These are phyloP conservation scores for Spiromyces aspiralis DNA, from an alignment of 371 early-diverging fungal species.

Conservation along the genomic window DNA sequence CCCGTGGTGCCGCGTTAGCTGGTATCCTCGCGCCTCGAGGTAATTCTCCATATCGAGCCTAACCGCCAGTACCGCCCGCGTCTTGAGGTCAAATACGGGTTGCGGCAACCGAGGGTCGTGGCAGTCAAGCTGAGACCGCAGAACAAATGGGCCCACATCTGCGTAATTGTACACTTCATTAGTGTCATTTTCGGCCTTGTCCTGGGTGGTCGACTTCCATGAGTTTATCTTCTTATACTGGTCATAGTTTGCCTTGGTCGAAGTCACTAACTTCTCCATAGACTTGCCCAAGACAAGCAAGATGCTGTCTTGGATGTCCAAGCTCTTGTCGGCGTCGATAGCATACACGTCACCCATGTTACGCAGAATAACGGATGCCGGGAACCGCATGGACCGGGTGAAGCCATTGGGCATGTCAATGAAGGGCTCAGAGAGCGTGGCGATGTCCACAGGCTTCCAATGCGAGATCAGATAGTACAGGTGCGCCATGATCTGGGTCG, in stretches of 20 bases:
- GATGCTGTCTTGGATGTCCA: conserved; percentile 45
- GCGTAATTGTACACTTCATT: conserved; percentile 26
- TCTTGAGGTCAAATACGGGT: conserved; percentile 83
- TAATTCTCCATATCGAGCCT: conserved; percentile 68
- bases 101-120: conserved; percentile 53
- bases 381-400: conserved; percentile 39
- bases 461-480: conserved; percentile 58
- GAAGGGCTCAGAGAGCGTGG: conserved; percentile 43
- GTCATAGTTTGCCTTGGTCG: conserved; percentile 42
- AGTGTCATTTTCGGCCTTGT: conserved; percentile 2
- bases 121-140: conserved; percentile 89
- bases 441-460: conserved; percentile 41
- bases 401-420: conserved; percentile 31
- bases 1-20: conserved; percentile 32
- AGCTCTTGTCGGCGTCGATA: conserved; percentile 67
- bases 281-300: conserved; percentile 57
- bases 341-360: conserved; percentile 57
- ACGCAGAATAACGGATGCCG: conserved; percentile 43
- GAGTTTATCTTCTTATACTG: conserved; percentile 37
- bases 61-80: conserved; percentile 70
- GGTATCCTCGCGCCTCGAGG: conserved; percentile 27
- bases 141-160: conserved; percentile 44
- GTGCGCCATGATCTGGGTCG: conserved; percentile 58
- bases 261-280: conserved; percentile 68
- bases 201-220: conserved; percentile 10